Evolutionary conservation across 192 early-diverging fungal genomes (phyloP).

Genomic region (Coemansia sp.): DNA sequence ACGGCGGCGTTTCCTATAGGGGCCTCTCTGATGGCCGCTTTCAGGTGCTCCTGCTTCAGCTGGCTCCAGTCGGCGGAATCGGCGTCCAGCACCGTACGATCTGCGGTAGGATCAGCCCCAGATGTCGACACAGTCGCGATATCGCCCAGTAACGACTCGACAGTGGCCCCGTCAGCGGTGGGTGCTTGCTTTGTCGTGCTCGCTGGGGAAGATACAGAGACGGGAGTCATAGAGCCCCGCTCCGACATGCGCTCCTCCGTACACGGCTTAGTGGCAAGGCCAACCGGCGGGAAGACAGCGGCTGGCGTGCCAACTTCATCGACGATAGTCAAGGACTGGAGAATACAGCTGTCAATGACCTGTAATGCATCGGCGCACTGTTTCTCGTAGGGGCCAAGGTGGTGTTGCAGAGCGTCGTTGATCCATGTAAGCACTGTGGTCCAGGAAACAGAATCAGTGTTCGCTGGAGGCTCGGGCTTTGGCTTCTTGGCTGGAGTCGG

Average conservation of each 20-base stretch:
- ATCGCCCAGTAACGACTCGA: constrained; percentile 14
- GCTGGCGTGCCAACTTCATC: constrained; percentile 17
- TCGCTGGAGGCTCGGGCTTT: neutral
- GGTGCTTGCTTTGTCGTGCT: neutral
- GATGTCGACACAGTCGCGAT: neutral
- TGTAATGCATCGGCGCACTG: neutral
- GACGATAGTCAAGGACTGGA: constrained; percentile 16
- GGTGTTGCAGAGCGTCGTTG: neutral
- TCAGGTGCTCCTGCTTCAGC: neutral
- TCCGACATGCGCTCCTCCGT: neutral
- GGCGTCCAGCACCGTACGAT: neutral
- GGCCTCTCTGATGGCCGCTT: constrained; percentile 1
- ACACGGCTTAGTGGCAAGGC: neutral
- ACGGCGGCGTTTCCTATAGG: neutral
- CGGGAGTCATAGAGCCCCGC: neutral
- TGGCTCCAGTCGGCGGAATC: neutral
- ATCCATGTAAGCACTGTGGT: neutral
- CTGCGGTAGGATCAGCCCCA: neutral
- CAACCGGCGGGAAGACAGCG: neutral
- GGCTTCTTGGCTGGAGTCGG: neutral
- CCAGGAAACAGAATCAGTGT: neutral
- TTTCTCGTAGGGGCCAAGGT: neutral
- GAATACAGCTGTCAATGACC: constrained; percentile 7
- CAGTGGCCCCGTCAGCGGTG: neutral
- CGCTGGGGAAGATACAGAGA: too few relatives aligned